Evolutionary conservation across 163 green algal genomes (phyloP).

Genomic region (Chlamydomonas reinhardtii): DNA sequence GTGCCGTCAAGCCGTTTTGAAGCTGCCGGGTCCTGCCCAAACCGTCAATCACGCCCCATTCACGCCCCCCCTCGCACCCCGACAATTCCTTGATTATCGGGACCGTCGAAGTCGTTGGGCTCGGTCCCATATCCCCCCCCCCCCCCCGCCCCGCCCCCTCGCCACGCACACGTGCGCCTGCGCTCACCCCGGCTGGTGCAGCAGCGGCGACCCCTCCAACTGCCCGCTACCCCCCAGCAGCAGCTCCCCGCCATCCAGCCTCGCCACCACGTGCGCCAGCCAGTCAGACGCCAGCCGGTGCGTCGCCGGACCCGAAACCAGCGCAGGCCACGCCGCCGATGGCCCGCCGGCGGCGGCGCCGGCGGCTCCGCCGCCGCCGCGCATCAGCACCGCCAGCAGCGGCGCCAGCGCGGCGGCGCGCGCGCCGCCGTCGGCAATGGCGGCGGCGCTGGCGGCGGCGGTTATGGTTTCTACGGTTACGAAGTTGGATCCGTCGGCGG

Average conservation of each 20-base stretch:
- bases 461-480: neutral
- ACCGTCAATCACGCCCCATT: no score
- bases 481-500: neutral
- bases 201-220: conserved; percentile 2
- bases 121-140: no score
- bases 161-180: no score
- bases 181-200: conserved; percentile 26
- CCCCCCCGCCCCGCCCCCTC: no score
- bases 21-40: no score
- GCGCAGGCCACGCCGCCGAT: neutral
- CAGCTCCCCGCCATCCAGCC: conserved; percentile 14
- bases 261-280: conserved; percentile 30
- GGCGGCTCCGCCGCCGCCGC: neutral
- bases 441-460: conserved; percentile 10
- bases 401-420: neutral
- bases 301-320: neutral
- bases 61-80: no score
- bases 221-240: conserved; percentile 1
- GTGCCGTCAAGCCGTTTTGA: no score
- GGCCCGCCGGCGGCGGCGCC: no score
- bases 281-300: conserved; percentile 20
- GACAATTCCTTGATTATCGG: no score
- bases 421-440: neutral
- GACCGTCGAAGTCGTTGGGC: no score
- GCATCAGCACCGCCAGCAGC: conserved; percentile 15